Conservation (phyloP, 2,329 filamentous ascomycete genomes). For the Talaromyces sp. region DNA sequence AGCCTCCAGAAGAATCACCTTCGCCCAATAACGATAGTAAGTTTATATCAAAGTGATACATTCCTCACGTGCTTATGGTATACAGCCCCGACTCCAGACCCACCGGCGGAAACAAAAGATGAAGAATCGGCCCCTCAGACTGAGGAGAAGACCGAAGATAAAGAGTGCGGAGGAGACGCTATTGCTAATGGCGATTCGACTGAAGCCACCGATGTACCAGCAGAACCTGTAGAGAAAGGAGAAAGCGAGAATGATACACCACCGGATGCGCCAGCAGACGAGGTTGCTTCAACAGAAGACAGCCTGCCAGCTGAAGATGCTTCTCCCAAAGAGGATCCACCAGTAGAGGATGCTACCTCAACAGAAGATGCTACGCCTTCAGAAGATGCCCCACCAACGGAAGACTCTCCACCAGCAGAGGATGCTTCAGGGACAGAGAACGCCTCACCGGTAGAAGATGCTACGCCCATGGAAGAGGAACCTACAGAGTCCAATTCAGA, state of each 20-base stretch:
- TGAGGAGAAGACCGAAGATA: constrained; percentile 24
- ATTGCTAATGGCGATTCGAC: constrained; percentile 13
- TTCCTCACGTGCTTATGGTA: neutral
- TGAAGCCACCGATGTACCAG: constrained; percentile 4
- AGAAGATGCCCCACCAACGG: neutral
- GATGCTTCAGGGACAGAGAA: neutral
- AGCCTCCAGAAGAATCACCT: constrained; percentile 26
- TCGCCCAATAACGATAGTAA: constrained; percentile 31
- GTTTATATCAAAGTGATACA: constrained; percentile 13
- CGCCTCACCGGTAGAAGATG: constrained; percentile 20
- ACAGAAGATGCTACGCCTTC: constrained; percentile 21
- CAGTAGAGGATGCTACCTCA: constrained; percentile 18
- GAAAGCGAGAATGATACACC: neutral
- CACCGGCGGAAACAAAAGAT: constrained; percentile 26
- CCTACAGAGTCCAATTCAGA: constrained; percentile 11
- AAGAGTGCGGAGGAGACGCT: constrained; percentile 12
- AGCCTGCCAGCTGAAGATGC: constrained; percentile 19
- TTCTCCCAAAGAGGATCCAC: constrained; percentile 17
- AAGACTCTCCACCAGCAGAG: neutral
- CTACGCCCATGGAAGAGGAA: constrained; percentile 13
- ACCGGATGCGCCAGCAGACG: constrained; percentile 15
- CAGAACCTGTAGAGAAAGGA: constrained; percentile 8
- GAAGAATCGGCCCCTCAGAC: constrained; percentile 21
- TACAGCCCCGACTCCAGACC: constrained; percentile 26
- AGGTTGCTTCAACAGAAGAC: constrained; percentile 21